Percentiles rank a stretch among this genome's conserved stretches.
phyloP scores from a whole-genome alignment of 495 filamentous ascomycete species.

The Astrothelium macrocarpum region DNA sequence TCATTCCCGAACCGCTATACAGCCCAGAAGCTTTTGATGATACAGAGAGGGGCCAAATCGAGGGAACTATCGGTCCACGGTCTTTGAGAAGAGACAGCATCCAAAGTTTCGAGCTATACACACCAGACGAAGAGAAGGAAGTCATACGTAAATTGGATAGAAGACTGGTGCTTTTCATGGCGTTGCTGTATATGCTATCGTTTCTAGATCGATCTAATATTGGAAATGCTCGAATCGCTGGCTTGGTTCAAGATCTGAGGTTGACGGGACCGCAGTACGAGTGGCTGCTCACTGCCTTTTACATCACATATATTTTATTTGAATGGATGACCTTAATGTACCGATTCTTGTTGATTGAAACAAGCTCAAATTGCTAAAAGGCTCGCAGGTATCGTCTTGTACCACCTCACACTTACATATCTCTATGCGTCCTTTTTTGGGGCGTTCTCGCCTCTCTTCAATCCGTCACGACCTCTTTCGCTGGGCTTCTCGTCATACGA shows the following conservation, averaged over 20 bases:
- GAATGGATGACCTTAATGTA: slow-evolving; percentile 64
- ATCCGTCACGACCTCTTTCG: slow-evolving; percentile 50
- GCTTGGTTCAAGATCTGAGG: slow-evolving; percentile 55
- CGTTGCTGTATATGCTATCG: slow-evolving; percentile 69
- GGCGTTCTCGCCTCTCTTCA: slow-evolving; percentile 59
- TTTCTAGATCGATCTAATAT: slow-evolving; percentile 56
- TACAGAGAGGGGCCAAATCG: slow-evolving; percentile 16
- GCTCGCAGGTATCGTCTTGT: slow-evolving; percentile 41
- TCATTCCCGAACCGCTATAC: neutral
- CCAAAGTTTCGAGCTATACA: slow-evolving; percentile 55
- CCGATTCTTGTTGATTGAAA: slow-evolving; percentile 13
- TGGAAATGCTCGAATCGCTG: slow-evolving; percentile 55
- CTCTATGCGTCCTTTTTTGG: slow-evolving; percentile 48
- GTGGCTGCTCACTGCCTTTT: slow-evolving; percentile 58
- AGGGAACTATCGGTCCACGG: slow-evolving; percentile 1
- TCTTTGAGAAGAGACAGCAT: slow-evolving; percentile 26
- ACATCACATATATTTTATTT: slow-evolving; percentile 65
- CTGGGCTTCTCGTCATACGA: slow-evolving; percentile 26
- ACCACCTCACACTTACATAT: slow-evolving; percentile 47
- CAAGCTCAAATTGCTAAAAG: slow-evolving; percentile 5
- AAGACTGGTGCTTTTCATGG: slow-evolving; percentile 67
- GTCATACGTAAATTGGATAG: slow-evolving; percentile 68
- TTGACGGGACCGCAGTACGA: slow-evolving; percentile 50
- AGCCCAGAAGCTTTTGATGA: slow-evolving; percentile 10
- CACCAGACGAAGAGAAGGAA: slow-evolving; percentile 59